Base-by-base conservation (phyloP, 257 asterid species). In the Solanum bulbocastanum region DNA sequence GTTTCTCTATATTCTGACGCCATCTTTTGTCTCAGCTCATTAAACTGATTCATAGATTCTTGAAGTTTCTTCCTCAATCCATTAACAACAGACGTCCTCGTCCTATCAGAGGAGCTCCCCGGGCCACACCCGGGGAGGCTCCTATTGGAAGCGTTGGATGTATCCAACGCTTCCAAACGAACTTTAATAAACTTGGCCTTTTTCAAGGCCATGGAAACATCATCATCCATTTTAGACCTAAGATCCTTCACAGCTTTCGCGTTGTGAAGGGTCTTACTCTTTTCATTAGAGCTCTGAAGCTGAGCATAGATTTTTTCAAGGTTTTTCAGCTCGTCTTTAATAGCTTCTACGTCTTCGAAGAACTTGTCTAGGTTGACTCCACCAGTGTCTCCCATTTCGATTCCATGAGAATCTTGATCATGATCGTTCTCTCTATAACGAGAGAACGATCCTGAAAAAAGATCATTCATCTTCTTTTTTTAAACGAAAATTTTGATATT, bases 291-390 rank as follows among this genome's bases (percentile, higher is more conserved):
- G 74, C 88, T 25, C 32, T 92, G 94, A 84, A 96, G 98, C 49
- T 92, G 93, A 16, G 83, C 36, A 90, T 90, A 91, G 40, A 95
- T 91, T 36, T 94, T 87, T 36, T 96, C 98, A 3, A 96, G 92
- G 30, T 90, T 94, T 78, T 86, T 86, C 39, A 95, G 92, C 90
- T 93, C 95, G n/a, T 95, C 96, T 86, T 95, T 94, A 69, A 95
- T 87, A 8, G 93, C 92, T 35, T 93, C 97, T 3, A 96, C 98
- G 5, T 94, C 96, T 56, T 90, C 93, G 87, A 96, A 96, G 88
- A 95, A 96, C 30, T 93, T 91, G 88, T 93, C 95, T 9, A 95
- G 95, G 73, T 95, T 93, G 36, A 89, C 95, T 33, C 96, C 96
- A 72, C 90, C 83, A 75, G 83, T 83, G 1, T 89, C 88, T 13